Conservation (phyloP, 177 flowering plant genomes). For the Vitis hybrid region DNA sequence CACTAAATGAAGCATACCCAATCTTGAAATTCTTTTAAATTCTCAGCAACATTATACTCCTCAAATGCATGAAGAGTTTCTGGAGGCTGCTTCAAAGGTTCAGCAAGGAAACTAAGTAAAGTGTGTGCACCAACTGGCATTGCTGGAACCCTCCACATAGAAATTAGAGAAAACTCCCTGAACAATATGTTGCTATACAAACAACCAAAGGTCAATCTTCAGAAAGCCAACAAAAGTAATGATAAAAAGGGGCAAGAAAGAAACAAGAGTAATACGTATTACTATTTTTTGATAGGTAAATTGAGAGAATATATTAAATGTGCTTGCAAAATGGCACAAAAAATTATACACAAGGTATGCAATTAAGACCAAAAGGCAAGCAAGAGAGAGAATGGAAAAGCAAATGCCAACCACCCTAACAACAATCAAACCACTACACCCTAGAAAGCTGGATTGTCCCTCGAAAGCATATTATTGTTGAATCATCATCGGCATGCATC, state of each 20-base stretch:
- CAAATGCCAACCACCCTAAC: no score
- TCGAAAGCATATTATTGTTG: no score
- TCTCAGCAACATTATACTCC: slow-evolving; percentile 58
- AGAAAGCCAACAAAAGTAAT: slow-evolving; percentile 1
- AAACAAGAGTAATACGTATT: neutral
- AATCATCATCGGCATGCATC: no score
- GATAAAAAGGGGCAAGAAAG: neutral
- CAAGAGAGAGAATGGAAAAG: no score
- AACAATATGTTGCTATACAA: slow-evolving; percentile 74
- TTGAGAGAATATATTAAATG: no score
- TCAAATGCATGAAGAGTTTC: slow-evolving; percentile 44
- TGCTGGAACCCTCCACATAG: slow-evolving; percentile 99
- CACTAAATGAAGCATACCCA: slow-evolving; percentile 59
- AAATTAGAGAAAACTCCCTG: slow-evolving; percentile 91
- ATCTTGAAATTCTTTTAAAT: slow-evolving; percentile 77
- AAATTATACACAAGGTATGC: no score
- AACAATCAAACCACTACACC: no score
- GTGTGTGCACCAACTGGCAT: slow-evolving; percentile 93
- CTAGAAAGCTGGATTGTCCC: no score
- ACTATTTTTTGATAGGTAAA: no score
- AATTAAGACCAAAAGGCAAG: no score
- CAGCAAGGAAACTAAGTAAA: slow-evolving; percentile 85
- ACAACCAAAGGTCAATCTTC: slow-evolving; percentile 17
- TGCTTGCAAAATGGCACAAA: no score
- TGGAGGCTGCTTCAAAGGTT: slow-evolving; percentile 80